These are phyloP conservation scores for Rosa multiflora DNA, from an alignment of 306 rosid species.

Conservation along the genomic window DNA sequence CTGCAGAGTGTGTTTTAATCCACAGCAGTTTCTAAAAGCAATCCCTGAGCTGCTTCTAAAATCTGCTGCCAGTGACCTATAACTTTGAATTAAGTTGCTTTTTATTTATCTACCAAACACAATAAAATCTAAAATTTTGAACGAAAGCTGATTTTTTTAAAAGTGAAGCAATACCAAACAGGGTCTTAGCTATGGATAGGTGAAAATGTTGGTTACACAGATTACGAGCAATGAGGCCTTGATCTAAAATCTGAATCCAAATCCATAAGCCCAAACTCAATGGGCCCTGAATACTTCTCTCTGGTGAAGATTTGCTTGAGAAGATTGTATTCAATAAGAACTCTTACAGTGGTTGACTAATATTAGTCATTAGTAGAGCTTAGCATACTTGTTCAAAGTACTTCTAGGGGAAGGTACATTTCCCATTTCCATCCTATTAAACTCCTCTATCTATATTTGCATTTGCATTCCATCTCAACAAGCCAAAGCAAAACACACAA, in stretches of 20 bases:
- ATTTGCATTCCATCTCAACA: conserved; percentile 8
- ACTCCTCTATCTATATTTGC: not conserved
- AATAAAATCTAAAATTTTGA: no score
- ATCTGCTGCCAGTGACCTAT: no score
- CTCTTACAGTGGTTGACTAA: not conserved
- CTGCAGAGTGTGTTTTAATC: no score
- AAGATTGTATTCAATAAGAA: not conserved
- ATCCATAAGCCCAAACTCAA: not conserved
- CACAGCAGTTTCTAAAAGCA: no score
- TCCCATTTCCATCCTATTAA: conserved; percentile 8
- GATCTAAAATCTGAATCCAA: not conserved
- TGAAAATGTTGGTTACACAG: not conserved
- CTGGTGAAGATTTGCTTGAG: conserved; percentile 1
- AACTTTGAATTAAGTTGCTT: no score
- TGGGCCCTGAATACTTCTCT: not conserved
- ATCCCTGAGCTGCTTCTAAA: no score
- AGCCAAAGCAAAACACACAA: not conserved
- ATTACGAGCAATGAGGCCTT: not conserved
- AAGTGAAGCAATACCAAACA: no score
- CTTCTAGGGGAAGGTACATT: conserved; percentile 8
- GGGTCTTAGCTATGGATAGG: no score
- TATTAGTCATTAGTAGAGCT: not conserved
- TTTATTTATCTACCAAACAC: no score
- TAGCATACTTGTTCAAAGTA: not conserved
- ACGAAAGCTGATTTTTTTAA: no score